phyloP scores from a whole-genome alignment of 2,329 filamentous ascomycete species.

The Fusarium sp. region DNA sequence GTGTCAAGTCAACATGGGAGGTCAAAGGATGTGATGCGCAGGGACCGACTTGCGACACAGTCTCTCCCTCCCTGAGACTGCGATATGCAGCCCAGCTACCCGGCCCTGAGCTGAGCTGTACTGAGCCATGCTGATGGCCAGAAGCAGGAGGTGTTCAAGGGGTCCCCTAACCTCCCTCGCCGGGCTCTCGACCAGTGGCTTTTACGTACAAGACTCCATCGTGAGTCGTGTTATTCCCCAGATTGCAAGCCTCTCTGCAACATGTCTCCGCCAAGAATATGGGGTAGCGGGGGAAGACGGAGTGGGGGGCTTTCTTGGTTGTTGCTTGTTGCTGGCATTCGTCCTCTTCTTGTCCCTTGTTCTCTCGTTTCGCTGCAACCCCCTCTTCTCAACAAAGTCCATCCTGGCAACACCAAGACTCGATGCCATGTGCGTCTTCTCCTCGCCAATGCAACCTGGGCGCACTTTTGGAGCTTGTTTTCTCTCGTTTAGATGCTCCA shows the following conservation, averaged over 20 bases:
- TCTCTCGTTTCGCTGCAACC: neutral
- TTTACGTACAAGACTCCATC: constrained; percentile 16
- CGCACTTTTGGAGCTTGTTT: constrained; percentile 28
- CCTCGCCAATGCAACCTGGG: constrained; percentile 4
- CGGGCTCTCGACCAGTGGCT: neutral
- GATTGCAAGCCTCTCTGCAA: neutral
- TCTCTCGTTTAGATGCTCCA: constrained; percentile 12
- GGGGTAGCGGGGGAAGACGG: constrained; percentile 37
- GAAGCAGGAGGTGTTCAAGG: neutral
- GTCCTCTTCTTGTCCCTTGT: neutral
- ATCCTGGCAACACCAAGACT: neutral
- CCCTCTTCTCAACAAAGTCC: neutral
- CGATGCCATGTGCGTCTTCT: neutral
- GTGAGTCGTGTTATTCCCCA: constrained; percentile 10
- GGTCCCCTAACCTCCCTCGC: neutral
- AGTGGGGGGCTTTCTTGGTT: constrained; percentile 18
- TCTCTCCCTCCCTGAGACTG: neutral
- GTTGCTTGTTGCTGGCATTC: neutral
- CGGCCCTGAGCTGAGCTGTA: neutral
- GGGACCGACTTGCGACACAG: constrained; percentile 14
- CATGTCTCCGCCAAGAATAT: constrained; percentile 34
- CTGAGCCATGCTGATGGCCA: constrained; percentile 13
- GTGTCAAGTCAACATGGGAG: neutral
- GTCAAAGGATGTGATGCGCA: constrained; percentile 13
- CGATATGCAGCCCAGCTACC: constrained; percentile 8